Evolutionary conservation across 768 basidiomycete genomes (phyloP).

Genomic region (Pleurotus sapidus): DNA sequence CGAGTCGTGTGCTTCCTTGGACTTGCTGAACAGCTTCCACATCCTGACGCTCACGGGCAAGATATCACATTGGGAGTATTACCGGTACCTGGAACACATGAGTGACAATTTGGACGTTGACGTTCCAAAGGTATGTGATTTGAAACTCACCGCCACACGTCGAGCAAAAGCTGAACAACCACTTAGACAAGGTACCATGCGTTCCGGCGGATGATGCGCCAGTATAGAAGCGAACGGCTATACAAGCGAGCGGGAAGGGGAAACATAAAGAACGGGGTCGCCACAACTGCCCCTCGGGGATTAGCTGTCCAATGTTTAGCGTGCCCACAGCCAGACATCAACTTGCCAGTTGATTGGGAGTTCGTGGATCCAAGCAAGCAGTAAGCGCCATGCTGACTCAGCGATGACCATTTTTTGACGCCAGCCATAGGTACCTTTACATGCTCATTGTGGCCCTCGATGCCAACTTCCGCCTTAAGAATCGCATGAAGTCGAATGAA

Average conservation of each 20-base stretch:
- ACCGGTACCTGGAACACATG: slow-evolving; percentile 17
- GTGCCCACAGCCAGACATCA: slow-evolving; percentile 6
- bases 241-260: too few relatives aligned
- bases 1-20: slow-evolving; percentile 22
- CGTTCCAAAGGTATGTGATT: slow-evolving; percentile 16
- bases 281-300: slow-evolving; percentile 1
- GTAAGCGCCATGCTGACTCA: too few relatives aligned
- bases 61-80: slow-evolving; percentile 24
- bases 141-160: neutral
- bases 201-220: neutral
- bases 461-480: slow-evolving; percentile 25
- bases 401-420: neutral
- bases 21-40: slow-evolving; percentile 21
- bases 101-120: slow-evolving; percentile 23
- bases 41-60: slow-evolving; percentile 25
- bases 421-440: slow-evolving; percentile 8
- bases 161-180: too few relatives aligned
- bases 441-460: slow-evolving; percentile 20
- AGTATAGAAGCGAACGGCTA: neutral
- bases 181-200: neutral
- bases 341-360: slow-evolving; percentile 14
- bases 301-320: slow-evolving; percentile 7
- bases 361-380: too few relatives aligned
- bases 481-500: slow-evolving; percentile 19
- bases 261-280: neutral